Conservation (phyloP, 2,329 filamentous ascomycete species). For the Alternaria dauci region DNA sequence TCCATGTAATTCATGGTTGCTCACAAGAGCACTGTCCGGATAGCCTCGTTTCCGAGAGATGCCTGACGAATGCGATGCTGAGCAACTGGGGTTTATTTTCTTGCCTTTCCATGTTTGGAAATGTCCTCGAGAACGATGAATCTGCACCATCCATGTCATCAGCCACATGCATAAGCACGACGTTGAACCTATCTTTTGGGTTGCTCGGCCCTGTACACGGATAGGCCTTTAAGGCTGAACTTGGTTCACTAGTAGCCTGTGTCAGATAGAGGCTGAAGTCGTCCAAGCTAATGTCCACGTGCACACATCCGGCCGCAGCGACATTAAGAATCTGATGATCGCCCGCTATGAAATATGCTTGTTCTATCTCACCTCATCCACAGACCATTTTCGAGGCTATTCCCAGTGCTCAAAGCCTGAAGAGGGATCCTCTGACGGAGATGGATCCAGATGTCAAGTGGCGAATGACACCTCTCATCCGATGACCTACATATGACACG, state of each 20-base stretch:
- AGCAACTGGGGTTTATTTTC: neutral
- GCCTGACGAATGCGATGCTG: neutral
- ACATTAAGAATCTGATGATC: constrained; percentile 33
- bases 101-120: neutral
- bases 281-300: neutral
- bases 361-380: constrained; percentile 22
- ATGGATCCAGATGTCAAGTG: neutral
- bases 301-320: constrained; percentile 15
- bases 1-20: neutral
- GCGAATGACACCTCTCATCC: neutral
- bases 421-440: neutral
- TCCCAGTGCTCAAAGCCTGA: neutral
- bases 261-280: constrained; percentile 13
- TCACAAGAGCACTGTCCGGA: neutral
- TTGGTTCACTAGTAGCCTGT: constrained; percentile 15
- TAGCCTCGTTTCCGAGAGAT: neutral
- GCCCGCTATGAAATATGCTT: constrained; percentile 31
- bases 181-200: neutral
- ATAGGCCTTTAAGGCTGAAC: constrained; percentile 20
- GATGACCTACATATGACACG: neutral
- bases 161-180: constrained; percentile 7
- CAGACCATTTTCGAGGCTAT: constrained; percentile 4
- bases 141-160: neutral
- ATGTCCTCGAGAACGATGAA: neutral
- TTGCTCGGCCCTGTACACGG: neutral